Conservation (phyloP, 2,329 filamentous ascomycete genomes). For the Calonectria honghensis region DNA sequence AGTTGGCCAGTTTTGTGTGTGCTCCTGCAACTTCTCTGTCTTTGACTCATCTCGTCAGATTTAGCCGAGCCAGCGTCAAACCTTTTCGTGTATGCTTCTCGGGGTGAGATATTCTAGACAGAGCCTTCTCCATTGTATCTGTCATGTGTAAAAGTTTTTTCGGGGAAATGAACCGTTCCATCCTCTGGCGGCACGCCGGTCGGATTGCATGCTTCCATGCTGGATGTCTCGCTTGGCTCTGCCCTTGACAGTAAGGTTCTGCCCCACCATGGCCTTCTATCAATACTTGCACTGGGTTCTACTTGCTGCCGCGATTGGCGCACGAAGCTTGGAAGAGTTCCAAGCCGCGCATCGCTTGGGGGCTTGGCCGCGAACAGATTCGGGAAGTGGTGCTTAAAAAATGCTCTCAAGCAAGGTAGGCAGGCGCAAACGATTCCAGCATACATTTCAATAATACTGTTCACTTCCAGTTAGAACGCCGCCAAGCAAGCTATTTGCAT, state of each 20-base stretch:
- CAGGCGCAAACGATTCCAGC: conserved; percentile 24
- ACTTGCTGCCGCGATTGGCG: background rate
- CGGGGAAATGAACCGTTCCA: background rate
- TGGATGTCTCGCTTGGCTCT: conserved; percentile 8
- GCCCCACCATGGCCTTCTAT: conserved; percentile 6
- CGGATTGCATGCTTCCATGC: conserved; percentile 9
- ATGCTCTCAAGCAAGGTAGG: conserved; percentile 24
- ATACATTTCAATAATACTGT: conserved; percentile 27
- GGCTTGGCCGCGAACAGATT: conserved; percentile 3
- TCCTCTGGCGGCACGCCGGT: background rate
- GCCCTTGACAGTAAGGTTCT: background rate
- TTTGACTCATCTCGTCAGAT: too few relatives aligned
- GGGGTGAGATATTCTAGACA: background rate
- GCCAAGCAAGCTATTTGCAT: background rate
- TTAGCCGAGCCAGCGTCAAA: background rate
- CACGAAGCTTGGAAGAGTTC: conserved; percentile 24
- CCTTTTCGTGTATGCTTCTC: background rate
- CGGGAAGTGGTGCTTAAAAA: conserved; percentile 25
- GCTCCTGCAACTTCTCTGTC: too few relatives aligned
- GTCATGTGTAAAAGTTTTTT: background rate
- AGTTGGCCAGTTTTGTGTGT: too few relatives aligned
- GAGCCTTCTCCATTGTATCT: background rate
- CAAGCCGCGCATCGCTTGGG: background rate
- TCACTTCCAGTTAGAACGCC: background rate
- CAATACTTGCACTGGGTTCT: background rate